A percentile compares a stretch with the other conserved stretches of the same genome.
Conservation (phyloP, 805 yeast species). For the Spencermartinsiella europaea region DNA sequence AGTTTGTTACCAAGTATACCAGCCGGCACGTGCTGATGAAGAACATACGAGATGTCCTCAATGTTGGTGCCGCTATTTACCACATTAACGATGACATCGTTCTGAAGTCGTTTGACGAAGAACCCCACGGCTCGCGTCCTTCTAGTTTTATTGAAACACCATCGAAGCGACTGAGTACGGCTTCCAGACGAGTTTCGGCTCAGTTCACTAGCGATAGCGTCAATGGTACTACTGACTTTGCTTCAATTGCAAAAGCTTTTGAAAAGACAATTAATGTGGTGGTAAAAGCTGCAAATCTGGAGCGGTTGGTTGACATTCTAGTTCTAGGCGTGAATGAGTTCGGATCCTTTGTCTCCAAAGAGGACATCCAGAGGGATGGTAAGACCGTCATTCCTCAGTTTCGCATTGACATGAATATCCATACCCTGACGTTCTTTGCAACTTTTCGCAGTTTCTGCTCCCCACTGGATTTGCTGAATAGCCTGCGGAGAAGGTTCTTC, state of each 20-base stretch:
- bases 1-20: slow-evolving; percentile 28
- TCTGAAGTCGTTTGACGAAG: slow-evolving; percentile 49
- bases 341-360: slow-evolving; percentile 28
- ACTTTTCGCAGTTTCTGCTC: slow-evolving; percentile 64
- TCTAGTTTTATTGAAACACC: slow-evolving; percentile 47
- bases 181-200: slow-evolving; percentile 30
- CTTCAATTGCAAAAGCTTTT: slow-evolving; percentile 6
- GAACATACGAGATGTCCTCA: slow-evolving; percentile 58
- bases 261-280: slow-evolving; percentile 36
- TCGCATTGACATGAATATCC: slow-evolving; percentile 58
- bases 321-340: slow-evolving; percentile 67
- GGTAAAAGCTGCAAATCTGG: slow-evolving; percentile 65
- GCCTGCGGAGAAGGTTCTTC: slow-evolving; percentile 48
- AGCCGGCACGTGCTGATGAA: slow-evolving; percentile 47
- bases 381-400: slow-evolving; percentile 28
- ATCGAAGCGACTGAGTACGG: slow-evolving; percentile 37
- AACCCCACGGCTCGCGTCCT: slow-evolving; percentile 34
- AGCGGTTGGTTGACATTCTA: slow-evolving; percentile 70
- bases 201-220: slow-evolving; percentile 15
- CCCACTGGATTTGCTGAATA: slow-evolving; percentile 47
- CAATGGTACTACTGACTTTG: slow-evolving; percentile 1
- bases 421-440: slow-evolving; percentile 63
- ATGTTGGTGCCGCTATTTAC: slow-evolving; percentile 53
- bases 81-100: slow-evolving; percentile 52
- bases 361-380: slow-evolving; percentile 15